Evolutionary conservation across 2,329 filamentous ascomycete species (phyloP).

Genomic region (Ophiostoma pallidulum): DNA sequence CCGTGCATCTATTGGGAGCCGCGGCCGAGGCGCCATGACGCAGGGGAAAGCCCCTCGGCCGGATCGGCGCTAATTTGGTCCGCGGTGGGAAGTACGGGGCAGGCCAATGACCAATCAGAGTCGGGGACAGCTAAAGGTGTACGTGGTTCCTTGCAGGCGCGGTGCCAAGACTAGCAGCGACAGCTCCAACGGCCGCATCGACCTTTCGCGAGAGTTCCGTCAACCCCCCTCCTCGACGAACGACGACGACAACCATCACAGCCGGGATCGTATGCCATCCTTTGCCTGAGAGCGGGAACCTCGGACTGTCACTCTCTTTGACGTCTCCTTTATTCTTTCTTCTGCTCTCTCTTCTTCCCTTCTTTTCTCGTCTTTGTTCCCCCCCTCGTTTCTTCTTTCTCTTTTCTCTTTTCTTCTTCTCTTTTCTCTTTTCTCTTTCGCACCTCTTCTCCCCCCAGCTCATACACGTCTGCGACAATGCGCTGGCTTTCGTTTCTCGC

Average conservation of each 20-base stretch:
- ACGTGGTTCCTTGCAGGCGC: constrained; percentile 16
- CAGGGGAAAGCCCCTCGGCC: not conserved
- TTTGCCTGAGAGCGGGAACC: too few species aligned
- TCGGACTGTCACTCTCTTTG: too few species aligned
- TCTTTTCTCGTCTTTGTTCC: not conserved
- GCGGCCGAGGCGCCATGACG: too few species aligned
- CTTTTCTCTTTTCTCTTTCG: not conserved
- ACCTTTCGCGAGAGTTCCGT: not conserved
- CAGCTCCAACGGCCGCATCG: constrained; percentile 1
- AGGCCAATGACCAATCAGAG: constrained; percentile 9
- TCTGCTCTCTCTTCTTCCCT: not conserved
- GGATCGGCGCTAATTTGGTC: constrained; percentile 13
- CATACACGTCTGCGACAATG: constrained; percentile 46
- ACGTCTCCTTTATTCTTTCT: too few species aligned
- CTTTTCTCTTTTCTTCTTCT: not conserved
- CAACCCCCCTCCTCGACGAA: not conserved
- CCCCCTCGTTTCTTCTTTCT: not conserved
- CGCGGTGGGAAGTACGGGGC: constrained; percentile 2
- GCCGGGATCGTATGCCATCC: too few species aligned
- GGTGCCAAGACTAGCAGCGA: too few species aligned
- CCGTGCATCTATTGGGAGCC: too few species aligned
- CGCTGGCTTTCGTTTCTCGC: constrained; percentile 56
- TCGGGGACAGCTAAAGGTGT: constrained; percentile 10
- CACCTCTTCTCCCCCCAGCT: not conserved
- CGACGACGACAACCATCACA: not conserved